These are phyloP conservation scores for Kwoniella heveanensis DNA, from an alignment of 768 basidiomycete species.

Conservation along the genomic window DNA sequence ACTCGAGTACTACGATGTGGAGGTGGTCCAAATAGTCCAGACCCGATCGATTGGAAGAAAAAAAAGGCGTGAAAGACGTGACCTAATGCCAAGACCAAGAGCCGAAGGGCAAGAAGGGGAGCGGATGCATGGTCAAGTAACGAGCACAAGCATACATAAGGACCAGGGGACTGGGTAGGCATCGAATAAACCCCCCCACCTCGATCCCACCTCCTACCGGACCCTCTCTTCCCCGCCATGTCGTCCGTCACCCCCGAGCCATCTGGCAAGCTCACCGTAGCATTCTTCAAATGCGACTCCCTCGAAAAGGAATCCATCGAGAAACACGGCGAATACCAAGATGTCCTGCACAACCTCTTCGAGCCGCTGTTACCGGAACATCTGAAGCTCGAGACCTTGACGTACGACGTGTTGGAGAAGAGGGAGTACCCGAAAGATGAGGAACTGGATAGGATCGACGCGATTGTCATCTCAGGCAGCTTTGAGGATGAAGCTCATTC, in stretches of 20 bases:
- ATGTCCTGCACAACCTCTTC: conserved; percentile 46
- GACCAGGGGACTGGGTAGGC: too few relatives aligned
- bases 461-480: conserved; percentile 39
- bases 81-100: too few relatives aligned
- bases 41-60: background rate
- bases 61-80: too few relatives aligned
- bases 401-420: conserved; percentile 40
- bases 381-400: conserved; percentile 29
- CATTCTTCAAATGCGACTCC: conserved; percentile 43
- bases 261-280: conserved; percentile 32
- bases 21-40: background rate
- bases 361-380: conserved; percentile 35
- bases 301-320: conserved; percentile 29
- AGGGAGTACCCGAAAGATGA: conserved; percentile 42
- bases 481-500: conserved; percentile 46
- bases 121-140: too few relatives aligned
- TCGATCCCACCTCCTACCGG: too few relatives aligned
- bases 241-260: conserved; percentile 8
- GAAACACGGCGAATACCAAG: conserved; percentile 42
- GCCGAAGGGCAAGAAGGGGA: too few relatives aligned
- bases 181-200: too few relatives aligned
- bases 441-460: conserved; percentile 38
- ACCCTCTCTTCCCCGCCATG: conserved; percentile 5
- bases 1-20: background rate
- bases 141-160: too few relatives aligned